Evolutionary conservation across 768 basidiomycete genomes (phyloP), one percentile per base, ranked within the genome.

Genomic region (Fomitopsis pulvina): DNA sequence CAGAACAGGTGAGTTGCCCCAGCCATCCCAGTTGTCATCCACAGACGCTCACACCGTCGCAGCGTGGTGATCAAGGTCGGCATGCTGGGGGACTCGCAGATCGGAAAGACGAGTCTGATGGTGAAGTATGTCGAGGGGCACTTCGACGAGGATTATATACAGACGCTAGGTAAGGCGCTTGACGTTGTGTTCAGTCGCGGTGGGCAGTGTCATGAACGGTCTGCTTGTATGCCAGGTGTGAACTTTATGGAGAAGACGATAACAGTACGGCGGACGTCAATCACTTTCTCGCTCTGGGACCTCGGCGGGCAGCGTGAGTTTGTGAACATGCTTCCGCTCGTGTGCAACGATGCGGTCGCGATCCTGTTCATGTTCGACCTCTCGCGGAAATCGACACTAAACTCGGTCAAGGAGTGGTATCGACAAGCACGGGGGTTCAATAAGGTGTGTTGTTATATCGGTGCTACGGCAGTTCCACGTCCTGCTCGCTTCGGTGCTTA

Each of bases 231-330:
- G 1, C 14, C 56, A 78, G 91, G 95, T 75, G 93, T 97, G 73
- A 97, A 97, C 71, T 98, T 98, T 70, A 98, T 98, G 96, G 95
- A 99, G 76, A 99, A 99, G 77, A 96, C 95, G 14, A 97, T 99
- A 61, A 88, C 90, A 49, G 95, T 99, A 58, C 85, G 96, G 59
- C 86, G 94, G 68, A 98, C 96, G 51, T 96, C 95, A 49, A 98
- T 99, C 68, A 97, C 95, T 2, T 98, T 99, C 73, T 97, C 94
- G 56, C 96, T 98, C 69, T 99, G 96, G 94, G 93, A 96, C 75
- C 73, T 96, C 50, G 93, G 93, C 57, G 93, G 92, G 42, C 95
- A 99, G 67, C 79, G 95, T 47, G 96, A 99, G 69, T 99, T 99
- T 68, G 96, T 99, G 58, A 95, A 95, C 71, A 97, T 98, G 94